phyloP scores from a whole-genome alignment of 345 rosid species.

The Heritiera fomes region DNA sequence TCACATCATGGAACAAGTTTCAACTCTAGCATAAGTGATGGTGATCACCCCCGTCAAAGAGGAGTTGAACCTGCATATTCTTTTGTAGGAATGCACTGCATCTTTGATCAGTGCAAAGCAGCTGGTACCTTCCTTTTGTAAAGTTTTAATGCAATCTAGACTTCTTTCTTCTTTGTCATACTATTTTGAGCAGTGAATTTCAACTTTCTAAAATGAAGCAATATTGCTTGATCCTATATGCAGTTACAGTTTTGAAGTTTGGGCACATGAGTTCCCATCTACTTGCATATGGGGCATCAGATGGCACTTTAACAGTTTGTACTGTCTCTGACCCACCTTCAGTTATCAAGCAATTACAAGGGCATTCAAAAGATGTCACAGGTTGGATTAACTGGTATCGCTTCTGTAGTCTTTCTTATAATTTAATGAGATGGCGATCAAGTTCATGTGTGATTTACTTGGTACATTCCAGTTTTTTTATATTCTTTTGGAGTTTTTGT shows the following conservation, averaged over 20 bases:
- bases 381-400: conserved; percentile 87
- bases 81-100: conserved; percentile 96
- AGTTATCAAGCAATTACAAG: conserved; percentile 3
- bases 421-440: conserved; percentile 19
- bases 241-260: conserved; percentile 94
- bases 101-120: conserved; percentile 91
- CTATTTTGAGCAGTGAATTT: conserved; percentile 18
- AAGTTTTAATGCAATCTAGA: neutral
- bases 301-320: conserved; percentile 90
- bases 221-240: conserved; percentile 25
- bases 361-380: conserved; percentile 94
- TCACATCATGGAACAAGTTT: conserved; percentile 79
- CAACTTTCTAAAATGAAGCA: conserved; percentile 6
- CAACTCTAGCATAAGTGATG: conserved; percentile 73
- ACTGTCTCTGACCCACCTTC: conserved; percentile 50
- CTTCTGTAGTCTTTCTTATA: conserved; percentile 43
- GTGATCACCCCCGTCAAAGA: conserved; percentile 53
- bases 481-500: neutral
- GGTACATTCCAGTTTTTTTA: neutral
- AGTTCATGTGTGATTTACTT: neutral
- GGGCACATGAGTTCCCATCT: conserved; percentile 94
- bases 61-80: conserved; percentile 85
- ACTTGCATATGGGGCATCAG: conserved; percentile 94
- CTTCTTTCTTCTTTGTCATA: conserved; percentile 10
- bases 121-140: conserved; percentile 50